Conservation (phyloP, 345 rosid species). For the Clarkia xantiana region DNA sequence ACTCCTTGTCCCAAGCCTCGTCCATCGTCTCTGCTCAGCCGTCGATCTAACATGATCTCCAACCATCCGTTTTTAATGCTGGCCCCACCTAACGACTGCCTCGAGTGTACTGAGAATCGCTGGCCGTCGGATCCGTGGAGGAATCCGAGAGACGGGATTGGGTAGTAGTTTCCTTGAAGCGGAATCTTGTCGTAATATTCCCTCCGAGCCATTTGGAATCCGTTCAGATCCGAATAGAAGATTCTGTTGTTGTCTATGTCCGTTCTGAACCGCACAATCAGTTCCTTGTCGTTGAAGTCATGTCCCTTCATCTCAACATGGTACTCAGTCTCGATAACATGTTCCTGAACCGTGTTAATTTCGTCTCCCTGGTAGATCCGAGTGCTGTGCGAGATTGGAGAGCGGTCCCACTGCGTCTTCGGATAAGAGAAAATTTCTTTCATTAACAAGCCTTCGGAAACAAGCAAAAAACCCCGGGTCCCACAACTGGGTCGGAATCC, state of each 20-base stretch:
- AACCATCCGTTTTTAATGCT: constrained; percentile 77
- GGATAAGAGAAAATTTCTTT: constrained; percentile 82
- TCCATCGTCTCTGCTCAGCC: constrained; percentile 71
- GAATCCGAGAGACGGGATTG: constrained; percentile 92
- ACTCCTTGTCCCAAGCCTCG: constrained; percentile 99
- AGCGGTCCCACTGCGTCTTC: constrained; percentile 44
- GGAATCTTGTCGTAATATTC: constrained; percentile 94
- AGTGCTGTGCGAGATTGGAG: constrained; percentile 71
- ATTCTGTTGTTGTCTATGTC: constrained; percentile 45
- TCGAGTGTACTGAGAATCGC: constrained; percentile 82
- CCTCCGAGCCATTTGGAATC: constrained; percentile 96
- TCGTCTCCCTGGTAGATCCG: constrained; percentile 55
- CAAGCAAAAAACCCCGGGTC: constrained; percentile 50
- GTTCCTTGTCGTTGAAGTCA: constrained; percentile 61
- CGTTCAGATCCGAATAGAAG: constrained; percentile 88
- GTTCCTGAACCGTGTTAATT: constrained; percentile 28
- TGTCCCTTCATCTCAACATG: constrained; percentile 75
- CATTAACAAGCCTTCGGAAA: constrained; percentile 63
- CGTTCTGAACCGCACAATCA: constrained; percentile 77
- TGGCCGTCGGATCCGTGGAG: constrained; percentile 72
- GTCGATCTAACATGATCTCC: constrained; percentile 92
- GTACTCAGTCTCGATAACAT: constrained; percentile 71
- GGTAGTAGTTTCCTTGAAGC: constrained; percentile 92
- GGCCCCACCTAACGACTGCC: constrained; percentile 77
- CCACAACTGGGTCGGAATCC: constrained; percentile 49